A percentile compares a stretch with the other conserved stretches of the same genome.
These are phyloP conservation scores for Agaricus sinodeliciosus DNA, from an alignment of 768 basidiomycete genomes.

Conservation along the genomic window DNA sequence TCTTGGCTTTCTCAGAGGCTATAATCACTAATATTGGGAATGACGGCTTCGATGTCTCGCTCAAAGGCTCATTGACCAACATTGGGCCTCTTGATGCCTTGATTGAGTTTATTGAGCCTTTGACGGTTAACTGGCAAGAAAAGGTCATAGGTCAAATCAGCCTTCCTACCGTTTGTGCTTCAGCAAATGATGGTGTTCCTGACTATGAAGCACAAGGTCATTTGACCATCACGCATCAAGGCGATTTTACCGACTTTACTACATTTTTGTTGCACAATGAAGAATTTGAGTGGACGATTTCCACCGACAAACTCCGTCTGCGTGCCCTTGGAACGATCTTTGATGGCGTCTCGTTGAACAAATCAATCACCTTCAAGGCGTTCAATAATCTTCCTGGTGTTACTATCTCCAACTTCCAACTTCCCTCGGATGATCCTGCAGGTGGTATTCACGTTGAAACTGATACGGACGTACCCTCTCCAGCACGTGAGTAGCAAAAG, in stretches of 20 bases:
- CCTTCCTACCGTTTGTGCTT: constrained; percentile 62
- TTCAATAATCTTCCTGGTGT: constrained; percentile 69
- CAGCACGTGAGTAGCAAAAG: constrained; percentile 44
- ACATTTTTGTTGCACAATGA: constrained; percentile 58
- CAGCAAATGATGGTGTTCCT: constrained; percentile 62
- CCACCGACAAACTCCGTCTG: constrained; percentile 55
- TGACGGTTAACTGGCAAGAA: constrained; percentile 61
- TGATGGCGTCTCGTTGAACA: constrained; percentile 54
- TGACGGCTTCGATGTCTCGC: constrained; percentile 54
- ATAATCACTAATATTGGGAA: constrained; percentile 56
- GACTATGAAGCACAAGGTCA: constrained; percentile 47
- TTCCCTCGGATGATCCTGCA: constrained; percentile 59
- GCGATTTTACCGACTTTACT: constrained; percentile 57
- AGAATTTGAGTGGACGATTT: constrained; percentile 65
- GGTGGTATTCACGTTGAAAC: constrained; percentile 70
- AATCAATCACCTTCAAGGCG: constrained; percentile 57
- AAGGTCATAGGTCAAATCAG: constrained; percentile 55
- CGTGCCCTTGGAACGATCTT: constrained; percentile 65
- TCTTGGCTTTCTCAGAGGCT: constrained; percentile 47
- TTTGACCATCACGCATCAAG: constrained; percentile 49
- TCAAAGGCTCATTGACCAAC: constrained; percentile 55
- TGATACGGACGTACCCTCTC: constrained; percentile 58
- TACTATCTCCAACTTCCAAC: constrained; percentile 62
- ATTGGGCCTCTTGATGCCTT: constrained; percentile 63
- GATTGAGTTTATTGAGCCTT: constrained; percentile 59